Base-by-base conservation (phyloP, 163 green algal species). In the Chloromonas sp. region DNA sequence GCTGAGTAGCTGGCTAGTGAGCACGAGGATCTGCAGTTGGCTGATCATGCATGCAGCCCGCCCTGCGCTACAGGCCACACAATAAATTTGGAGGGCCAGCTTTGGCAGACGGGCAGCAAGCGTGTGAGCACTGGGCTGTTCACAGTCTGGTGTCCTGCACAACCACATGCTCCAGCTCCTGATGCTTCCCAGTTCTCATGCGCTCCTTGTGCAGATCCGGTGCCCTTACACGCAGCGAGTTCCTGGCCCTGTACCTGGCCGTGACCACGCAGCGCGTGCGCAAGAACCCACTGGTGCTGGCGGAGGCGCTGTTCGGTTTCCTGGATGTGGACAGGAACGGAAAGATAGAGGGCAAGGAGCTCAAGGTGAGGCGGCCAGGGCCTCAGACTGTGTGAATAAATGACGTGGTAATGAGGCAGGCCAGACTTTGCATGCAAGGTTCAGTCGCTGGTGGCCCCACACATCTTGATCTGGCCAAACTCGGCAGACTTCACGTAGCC, bases 241-340 rank as follows among this genome's bases (percentile, higher is more conserved):
- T 88, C 79, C 78, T 88, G 71, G 85, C 85, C 14, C 60, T 88
- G 0, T 88, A 88, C 82, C 60, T 88, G 2, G 82, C 82, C 3
- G 60, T 86, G 70, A 70, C 58, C 59, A 81, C 82, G 1, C 78
- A 88, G 36, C 82, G 85, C 1, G 70, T 88, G 61, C 84, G 84
- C 71, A 85, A 70, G n/a, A 86, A 86, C 78, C 85, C 85, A 15
- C 79, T 88, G 78, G 85, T 90, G 11, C 62, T 90, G 15, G 87
- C 87, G 0, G 87, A 90, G 85, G 85, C 85, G 59, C 83, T 88
- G 0, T 66, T 90, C 13, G 87, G 87, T 66, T 90, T 90, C 81
- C 79, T 90, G 0, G 87, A 90, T 71, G 58, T 60, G 71, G 87
- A 90, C 84, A 61, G 79, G 5, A 90, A 90, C 74, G 87, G 87